Evolutionary conservation across 2,329 filamentous ascomycete genomes (phyloP).

Genomic region (Mollisiaceae sp.): DNA sequence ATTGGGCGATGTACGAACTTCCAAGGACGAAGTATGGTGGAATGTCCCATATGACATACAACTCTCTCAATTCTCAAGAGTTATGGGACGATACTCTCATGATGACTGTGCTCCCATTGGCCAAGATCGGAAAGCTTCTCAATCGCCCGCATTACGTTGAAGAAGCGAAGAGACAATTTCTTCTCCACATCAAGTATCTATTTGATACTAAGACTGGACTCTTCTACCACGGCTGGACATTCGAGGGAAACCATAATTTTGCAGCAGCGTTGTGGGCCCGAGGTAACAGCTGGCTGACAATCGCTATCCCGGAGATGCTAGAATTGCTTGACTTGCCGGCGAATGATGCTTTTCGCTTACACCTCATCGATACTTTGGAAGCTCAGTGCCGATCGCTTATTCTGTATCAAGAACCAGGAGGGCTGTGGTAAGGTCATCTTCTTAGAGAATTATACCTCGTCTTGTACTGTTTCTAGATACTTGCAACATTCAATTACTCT

Average conservation of each 20-base stretch:
- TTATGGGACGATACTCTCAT: slow-evolving; percentile 87
- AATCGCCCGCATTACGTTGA: slow-evolving; percentile 73
- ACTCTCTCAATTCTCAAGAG: slow-evolving; percentile 73
- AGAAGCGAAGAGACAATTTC: slow-evolving; percentile 78
- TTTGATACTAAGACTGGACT: slow-evolving; percentile 74
- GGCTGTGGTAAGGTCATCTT: slow-evolving; percentile 56
- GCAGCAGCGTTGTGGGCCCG: slow-evolving; percentile 62
- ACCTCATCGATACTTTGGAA: slow-evolving; percentile 66
- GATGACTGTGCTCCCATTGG: slow-evolving; percentile 84
- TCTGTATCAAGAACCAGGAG: slow-evolving; percentile 62
- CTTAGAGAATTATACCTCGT: no score
- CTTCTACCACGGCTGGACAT: slow-evolving; percentile 85
- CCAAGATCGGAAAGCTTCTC: slow-evolving; percentile 72
- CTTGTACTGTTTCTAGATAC: no score
- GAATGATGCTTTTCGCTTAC: slow-evolving; percentile 55
- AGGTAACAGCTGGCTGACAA: slow-evolving; percentile 77
- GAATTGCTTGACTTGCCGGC: slow-evolving; percentile 69
- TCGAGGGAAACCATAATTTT: slow-evolving; percentile 69
- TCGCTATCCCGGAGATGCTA: slow-evolving; percentile 82
- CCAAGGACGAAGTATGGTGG: slow-evolving; percentile 70
- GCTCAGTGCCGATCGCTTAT: slow-evolving; percentile 71
- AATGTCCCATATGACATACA: slow-evolving; percentile 49
- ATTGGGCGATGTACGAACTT: slow-evolving; percentile 82
- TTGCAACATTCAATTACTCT: no score
- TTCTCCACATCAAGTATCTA: slow-evolving; percentile 79